phyloP scores from a whole-genome alignment of 176 grass and related monocot species.

The Oryza glaberrima region DNA sequence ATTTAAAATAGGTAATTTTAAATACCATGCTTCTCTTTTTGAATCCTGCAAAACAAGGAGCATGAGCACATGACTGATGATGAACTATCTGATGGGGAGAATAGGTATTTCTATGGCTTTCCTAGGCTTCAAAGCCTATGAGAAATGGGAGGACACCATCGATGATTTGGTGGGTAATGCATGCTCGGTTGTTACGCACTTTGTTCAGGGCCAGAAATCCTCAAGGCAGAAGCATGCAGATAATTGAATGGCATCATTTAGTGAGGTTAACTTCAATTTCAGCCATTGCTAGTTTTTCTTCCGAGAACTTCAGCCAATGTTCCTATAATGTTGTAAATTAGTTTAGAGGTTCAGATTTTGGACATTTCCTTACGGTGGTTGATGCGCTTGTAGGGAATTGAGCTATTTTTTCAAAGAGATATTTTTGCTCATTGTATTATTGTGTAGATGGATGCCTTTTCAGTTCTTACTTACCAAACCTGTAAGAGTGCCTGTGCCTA shows the following conservation, averaged over 20 bases:
- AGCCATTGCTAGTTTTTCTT: background rate
- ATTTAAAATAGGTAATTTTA: slow-evolving; percentile 80
- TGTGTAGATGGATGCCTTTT: too few relatives aligned
- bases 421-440: too few relatives aligned
- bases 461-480: too few relatives aligned
- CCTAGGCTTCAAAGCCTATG: slow-evolving; percentile 74
- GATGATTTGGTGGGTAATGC: slow-evolving; percentile 52
- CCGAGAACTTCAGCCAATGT: background rate
- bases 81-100: slow-evolving; percentile 36
- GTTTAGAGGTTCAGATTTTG: background rate
- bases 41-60: background rate
- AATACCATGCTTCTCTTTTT: slow-evolving; percentile 13
- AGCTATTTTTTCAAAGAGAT: background rate
- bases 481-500: too few relatives aligned
- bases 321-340: slow-evolving; percentile 29
- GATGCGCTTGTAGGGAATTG: background rate
- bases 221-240: slow-evolving; percentile 44
- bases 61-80: slow-evolving; percentile 19
- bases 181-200: slow-evolving; percentile 43
- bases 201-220: slow-evolving; percentile 56
- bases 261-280: slow-evolving; percentile 1
- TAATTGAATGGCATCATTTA: slow-evolving; percentile 3
- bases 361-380: background rate
- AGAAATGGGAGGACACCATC: slow-evolving; percentile 87
- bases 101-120: slow-evolving; percentile 77